A percentile compares a stretch with the other conserved stretches of the same genome.
These are phyloP conservation scores for Fennellomyces sp. DNA, from an alignment of 371 early-diverging fungal species.

Conservation along the genomic window DNA sequence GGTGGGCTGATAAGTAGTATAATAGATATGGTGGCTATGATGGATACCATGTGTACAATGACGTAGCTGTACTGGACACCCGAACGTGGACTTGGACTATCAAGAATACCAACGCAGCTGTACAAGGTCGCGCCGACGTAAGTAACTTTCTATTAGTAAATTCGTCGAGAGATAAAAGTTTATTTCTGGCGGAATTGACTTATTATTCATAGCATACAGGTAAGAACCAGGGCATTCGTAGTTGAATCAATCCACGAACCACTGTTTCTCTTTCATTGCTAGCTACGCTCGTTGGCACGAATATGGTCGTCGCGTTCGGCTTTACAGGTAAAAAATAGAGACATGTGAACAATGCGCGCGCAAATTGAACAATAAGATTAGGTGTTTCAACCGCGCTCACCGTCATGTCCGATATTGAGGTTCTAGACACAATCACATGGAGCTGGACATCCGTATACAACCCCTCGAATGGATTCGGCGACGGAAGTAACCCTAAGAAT, in stretches of 20 bases:
- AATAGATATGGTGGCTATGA: conserved; percentile 53
- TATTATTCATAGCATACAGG: conserved; percentile 46
- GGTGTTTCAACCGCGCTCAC: conserved; percentile 43
- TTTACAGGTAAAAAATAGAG: conserved; percentile 34
- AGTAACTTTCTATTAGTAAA: conserved; percentile 18
- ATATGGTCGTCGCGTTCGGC: conserved; percentile 53
- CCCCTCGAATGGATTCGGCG: conserved; percentile 20
- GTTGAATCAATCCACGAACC: not conserved
- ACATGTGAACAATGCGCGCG: not conserved
- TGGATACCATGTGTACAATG: conserved; percentile 50
- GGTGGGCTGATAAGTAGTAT: not conserved
- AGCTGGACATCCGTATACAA: conserved; percentile 46
- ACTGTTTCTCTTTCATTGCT: not conserved
- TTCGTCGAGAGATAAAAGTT: not conserved
- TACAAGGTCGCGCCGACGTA: conserved; percentile 53
- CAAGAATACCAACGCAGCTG: conserved; percentile 47
- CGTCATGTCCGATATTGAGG: conserved; percentile 46
- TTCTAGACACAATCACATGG: conserved; percentile 43
- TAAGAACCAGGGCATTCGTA: conserved; percentile 24
- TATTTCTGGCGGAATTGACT: conserved; percentile 1
- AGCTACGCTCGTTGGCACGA: conserved; percentile 45
- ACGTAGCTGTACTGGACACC: conserved; percentile 46
- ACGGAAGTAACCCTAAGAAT: conserved; percentile 1
- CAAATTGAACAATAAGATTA: not conserved
- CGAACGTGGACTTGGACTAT: conserved; percentile 49